A percentile compares a stretch with the other conserved stretches of the same genome.
phyloP scores from a whole-genome alignment of 768 basidiomycete species.

The Floccularia luteovirens region DNA sequence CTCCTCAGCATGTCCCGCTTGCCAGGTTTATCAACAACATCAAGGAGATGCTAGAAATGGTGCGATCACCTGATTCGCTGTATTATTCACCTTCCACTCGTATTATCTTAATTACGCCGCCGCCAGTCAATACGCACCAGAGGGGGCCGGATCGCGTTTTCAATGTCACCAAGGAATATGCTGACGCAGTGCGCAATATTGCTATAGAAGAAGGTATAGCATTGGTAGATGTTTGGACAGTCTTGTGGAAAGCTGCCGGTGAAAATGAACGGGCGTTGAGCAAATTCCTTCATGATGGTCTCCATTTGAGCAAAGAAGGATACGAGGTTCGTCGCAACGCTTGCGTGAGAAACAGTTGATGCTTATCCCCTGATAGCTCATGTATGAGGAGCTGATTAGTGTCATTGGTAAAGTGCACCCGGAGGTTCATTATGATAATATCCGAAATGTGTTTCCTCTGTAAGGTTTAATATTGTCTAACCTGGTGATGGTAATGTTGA shows the following conservation, averaged over 20 bases:
- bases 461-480: conserved; percentile 27
- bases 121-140: conserved; percentile 67
- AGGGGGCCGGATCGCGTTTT: conserved; percentile 55
- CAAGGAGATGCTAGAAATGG: conserved; percentile 47
- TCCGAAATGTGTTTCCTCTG: conserved; percentile 52
- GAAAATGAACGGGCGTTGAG: conserved; percentile 44
- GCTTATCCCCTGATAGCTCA: conserved; percentile 33
- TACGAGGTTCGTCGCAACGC: conserved; percentile 47
- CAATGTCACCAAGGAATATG: conserved; percentile 58
- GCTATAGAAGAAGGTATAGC: conserved; percentile 47
- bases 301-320: conserved; percentile 73
- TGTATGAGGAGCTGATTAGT: conserved; percentile 55
- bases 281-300: conserved; percentile 60
- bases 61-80: conserved; percentile 53
- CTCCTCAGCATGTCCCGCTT: conserved; percentile 72
- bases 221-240: conserved; percentile 69
- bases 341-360: not conserved
- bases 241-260: conserved; percentile 69
- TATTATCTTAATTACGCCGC: conserved; percentile 78
- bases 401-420: conserved; percentile 54
- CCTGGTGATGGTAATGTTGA: conserved; percentile 4
- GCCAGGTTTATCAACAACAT: conserved; percentile 60
- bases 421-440: conserved; percentile 58
- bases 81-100: conserved; percentile 66
- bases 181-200: conserved; percentile 58